Percentiles rank a stretch among this genome's conserved stretches.
Conservation (phyloP, 2,329 filamentous ascomycete species). For the Talaromyces sp. region DNA sequence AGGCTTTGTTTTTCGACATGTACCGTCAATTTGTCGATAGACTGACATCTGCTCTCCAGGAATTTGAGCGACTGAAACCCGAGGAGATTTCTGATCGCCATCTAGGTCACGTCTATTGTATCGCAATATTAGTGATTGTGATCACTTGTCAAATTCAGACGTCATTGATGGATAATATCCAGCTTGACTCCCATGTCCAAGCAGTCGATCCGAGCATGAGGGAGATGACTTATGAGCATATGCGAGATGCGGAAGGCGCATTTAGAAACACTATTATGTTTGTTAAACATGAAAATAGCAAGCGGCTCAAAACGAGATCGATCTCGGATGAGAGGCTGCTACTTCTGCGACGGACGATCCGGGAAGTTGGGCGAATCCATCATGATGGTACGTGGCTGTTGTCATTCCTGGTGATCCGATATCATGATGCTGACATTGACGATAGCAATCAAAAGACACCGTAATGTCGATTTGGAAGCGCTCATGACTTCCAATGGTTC, state of each 20-base stretch:
- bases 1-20: constrained; percentile 12
- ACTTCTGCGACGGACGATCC: neutral
- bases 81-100: neutral
- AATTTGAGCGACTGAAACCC: neutral
- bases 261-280: constrained; percentile 6
- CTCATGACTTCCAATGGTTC: neutral
- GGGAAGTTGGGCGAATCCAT: neutral
- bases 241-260: neutral
- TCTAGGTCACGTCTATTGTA: constrained; percentile 12
- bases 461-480: neutral
- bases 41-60: constrained; percentile 6
- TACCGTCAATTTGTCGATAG: neutral
- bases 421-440: neutral
- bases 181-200: neutral
- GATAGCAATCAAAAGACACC: neutral
- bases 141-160: constrained; percentile 14
- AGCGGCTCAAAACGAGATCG: neutral
- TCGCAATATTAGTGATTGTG: constrained; percentile 14
- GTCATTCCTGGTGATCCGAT: neutral
- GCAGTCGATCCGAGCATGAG: neutral
- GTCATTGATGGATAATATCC: constrained; percentile 14
- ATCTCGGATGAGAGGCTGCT: neutral
- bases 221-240: constrained; percentile 1
- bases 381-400: neutral
- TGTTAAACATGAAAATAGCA: neutral